Evolutionary conservation across 768 basidiomycete species (phyloP).

Genomic region (Pluteus cervinus): DNA sequence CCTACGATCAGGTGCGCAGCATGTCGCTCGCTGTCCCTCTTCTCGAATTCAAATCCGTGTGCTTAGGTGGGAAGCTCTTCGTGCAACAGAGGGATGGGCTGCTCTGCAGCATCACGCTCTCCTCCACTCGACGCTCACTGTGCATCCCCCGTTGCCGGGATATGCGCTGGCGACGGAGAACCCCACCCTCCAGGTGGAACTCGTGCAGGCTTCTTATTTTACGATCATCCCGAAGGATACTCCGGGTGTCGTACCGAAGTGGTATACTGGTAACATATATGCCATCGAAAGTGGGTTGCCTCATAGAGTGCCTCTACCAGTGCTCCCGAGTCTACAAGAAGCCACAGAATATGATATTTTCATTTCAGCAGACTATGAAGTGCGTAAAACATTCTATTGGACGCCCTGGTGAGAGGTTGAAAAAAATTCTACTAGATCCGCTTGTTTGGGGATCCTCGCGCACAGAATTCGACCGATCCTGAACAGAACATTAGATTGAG

Average conservation of each 20-base stretch:
- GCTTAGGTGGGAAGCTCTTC: constrained; percentile 63
- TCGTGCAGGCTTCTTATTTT: constrained; percentile 74
- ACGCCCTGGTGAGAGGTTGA: constrained; percentile 2
- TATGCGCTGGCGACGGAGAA: constrained; percentile 5
- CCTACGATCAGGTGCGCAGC: constrained; percentile 47
- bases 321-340: constrained; percentile 27
- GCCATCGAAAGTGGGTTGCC: constrained; percentile 46
- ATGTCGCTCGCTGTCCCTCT: neutral
- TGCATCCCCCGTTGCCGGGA: constrained; percentile 38
- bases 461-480: constrained; percentile 36
- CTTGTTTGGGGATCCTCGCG: constrained; percentile 72
- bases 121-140: constrained; percentile 55
- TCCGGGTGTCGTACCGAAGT: constrained; percentile 31
- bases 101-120: constrained; percentile 76
- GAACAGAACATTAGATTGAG: constrained; percentile 49
- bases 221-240: constrained; percentile 46
- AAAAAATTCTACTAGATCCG: constrained; percentile 47
- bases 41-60: constrained; percentile 1
- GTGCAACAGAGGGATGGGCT: constrained; percentile 82
- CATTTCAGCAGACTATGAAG: constrained; percentile 83
- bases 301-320: constrained; percentile 45
- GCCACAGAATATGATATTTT: constrained; percentile 62
- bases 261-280: constrained; percentile 90
- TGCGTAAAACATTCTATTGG: constrained; percentile 14
- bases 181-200: constrained; percentile 51